phyloP scores from a whole-genome alignment of 2,329 filamentous ascomycete species.

The Sphaerulina musiva region DNA sequence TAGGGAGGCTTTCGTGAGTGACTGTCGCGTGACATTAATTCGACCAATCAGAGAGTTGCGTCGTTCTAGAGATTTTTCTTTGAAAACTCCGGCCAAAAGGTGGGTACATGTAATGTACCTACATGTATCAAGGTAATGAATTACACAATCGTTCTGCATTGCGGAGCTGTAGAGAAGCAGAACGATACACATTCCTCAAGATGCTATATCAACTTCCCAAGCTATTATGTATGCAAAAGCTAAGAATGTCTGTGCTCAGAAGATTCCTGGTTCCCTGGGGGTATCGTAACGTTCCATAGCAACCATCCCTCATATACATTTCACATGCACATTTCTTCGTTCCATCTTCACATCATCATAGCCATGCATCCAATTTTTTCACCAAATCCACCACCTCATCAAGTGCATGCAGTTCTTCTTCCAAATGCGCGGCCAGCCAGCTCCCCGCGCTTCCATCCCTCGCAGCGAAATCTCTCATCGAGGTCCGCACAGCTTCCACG shows the following conservation, averaged over 20 bases:
- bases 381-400: conserved; percentile 23
- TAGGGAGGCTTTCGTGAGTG: too few species aligned
- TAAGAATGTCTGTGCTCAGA: not conserved
- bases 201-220: not conserved
- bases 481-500: conserved; percentile 15
- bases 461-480: conserved; percentile 21
- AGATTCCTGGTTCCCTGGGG: not conserved
- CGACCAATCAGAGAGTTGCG: too few species aligned
- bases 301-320: not conserved
- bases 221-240: not conserved
- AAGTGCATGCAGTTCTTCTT: conserved; percentile 22
- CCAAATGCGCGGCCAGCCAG: conserved; percentile 32
- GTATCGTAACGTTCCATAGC: conserved; percentile 4
- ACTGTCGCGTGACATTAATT: too few species aligned
- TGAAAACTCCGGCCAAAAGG: too few species aligned
- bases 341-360: not conserved
- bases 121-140: too few species aligned
- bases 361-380: conserved; percentile 24
- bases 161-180: too few species aligned
- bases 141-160: too few species aligned
- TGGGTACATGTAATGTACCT: too few species aligned
- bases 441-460: conserved; percentile 24
- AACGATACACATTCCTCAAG: not conserved
- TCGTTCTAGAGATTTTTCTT: too few species aligned
- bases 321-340: not conserved